Evolutionary conservation across 495 filamentous ascomycete genomes (phyloP), one percentile per base, ranked within the genome.

Genomic region (Aspergillus saccharolyticus): DNA sequence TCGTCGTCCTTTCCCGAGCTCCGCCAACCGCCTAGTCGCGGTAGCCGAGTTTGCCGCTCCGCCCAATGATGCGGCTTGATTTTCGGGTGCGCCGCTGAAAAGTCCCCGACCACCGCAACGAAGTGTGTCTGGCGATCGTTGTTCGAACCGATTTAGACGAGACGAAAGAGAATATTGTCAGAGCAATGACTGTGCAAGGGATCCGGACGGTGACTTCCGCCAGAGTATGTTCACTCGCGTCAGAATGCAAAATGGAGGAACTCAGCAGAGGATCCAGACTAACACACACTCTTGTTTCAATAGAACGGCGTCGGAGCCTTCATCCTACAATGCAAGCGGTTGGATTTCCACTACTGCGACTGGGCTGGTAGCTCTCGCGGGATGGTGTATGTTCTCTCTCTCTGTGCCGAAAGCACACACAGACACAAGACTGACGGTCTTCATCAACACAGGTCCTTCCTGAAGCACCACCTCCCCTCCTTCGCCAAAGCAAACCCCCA

Each of bases 281-380:
- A 33, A 44, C 24, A 15, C 15, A 18, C 24, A 15, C 15, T 17
- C n/a, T 55, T 55, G 30, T 62, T 19, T 62, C n/a, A n/a, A n/a
- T n/a, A 96, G 90, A 98, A 98, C 75, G 94, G 94, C 79, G 83
- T 96, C 62, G 94, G 91, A 56, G 90, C 93, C 63, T 98, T 97
- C 77, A 89, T 98, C 72, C 81, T 96, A 57, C 92, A 96, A 83
- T 98, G 94, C 83, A 96, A 89, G 75, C 87, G 87, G 60, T 80
- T 98, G 69, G 89, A 96, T 69, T 88, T 98, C 66, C 89, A 96
- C 74, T 98, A 96, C 79, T 96, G 94, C 78, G 91, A 97, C 78
- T 90, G 85, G 81, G 89, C 87, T 6, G 94, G 92, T 61, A 91
- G 88, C 72, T 96, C 92, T 33, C 81, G 75, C 57, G 94, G 94